Evolutionary conservation across 2,329 filamentous ascomycete species (phyloP).

Genomic region (Sporothrix schenckii): DNA sequence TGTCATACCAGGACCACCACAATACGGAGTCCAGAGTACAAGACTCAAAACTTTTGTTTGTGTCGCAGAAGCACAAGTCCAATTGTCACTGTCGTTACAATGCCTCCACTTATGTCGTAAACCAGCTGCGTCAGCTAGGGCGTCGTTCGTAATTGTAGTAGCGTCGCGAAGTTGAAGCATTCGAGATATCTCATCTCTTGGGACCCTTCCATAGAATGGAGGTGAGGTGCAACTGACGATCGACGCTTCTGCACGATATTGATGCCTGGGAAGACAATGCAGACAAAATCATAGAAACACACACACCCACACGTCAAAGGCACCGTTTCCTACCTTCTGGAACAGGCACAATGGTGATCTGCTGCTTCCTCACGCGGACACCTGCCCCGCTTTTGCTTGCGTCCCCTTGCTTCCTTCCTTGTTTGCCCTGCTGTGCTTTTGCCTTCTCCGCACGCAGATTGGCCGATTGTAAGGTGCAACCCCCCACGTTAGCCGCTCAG

Average conservation of each 20-base stretch:
- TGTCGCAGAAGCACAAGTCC: not conserved
- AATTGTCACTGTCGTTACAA: not conserved
- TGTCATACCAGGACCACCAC: not conserved
- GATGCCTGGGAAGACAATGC: not conserved
- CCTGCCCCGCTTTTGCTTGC: conserved; percentile 14
- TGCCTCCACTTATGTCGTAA: not conserved
- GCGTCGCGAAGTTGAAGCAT: not conserved
- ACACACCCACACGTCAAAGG: conserved; percentile 10
- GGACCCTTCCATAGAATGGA: not conserved
- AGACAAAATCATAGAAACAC: not conserved
- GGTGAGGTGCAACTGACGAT: conserved; percentile 21
- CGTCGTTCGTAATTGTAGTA: not conserved
- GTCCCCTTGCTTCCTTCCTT: conserved; percentile 23
- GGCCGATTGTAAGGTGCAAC: conserved; percentile 1
- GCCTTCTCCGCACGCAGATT: conserved; percentile 27
- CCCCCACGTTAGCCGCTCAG: conserved; percentile 31
- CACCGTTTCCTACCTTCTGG: not conserved
- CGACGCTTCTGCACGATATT: conserved; percentile 29
- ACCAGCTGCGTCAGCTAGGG: not conserved
- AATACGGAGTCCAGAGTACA: not conserved
- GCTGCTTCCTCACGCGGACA: conserved; percentile 7
- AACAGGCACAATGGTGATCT: conserved; percentile 12
- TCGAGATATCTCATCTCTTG: not conserved
- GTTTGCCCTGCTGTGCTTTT: conserved; percentile 2
- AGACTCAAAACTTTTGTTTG: not conserved